Base-by-base conservation (phyloP, 1,284 basidiomycete genomes). In the Tremellales sp. region DNA sequence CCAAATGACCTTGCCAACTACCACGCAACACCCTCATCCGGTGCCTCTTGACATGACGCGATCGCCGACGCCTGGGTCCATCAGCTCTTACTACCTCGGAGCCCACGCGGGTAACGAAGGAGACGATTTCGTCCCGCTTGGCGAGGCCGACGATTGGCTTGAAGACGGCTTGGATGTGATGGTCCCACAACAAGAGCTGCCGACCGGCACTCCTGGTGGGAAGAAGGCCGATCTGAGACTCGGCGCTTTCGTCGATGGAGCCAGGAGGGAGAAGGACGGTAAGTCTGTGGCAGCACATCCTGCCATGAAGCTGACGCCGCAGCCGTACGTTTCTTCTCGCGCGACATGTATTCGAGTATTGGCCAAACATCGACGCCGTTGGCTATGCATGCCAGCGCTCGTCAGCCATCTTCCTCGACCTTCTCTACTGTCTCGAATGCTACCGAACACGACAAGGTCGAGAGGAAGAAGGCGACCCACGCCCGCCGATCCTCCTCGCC, bases 291-390 rank as follows among this genome's bases (percentile, higher is more conserved):
- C 19, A 24, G n/a, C 33, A 13, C 3, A 45, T 36, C 43, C 48
- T 53, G 31, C 49, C 49, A 24, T 19, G 13, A 25, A 26, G 21
- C 19, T 24, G 8, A 33, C n/a, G 8, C 22, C 1, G 15, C 21
- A 64, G 62, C 58, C 6, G 51, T 59, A 8, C 56, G 62, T 1
- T 60, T 64, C 56, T 66, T 66, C 56, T 66, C 62, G 6, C 52
- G 64, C 27, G 64, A 66, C 45, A 59, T 54, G 35, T 62, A 62
- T 37, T 36, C 33, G n/a, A n/a, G n/a, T 36, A 13, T n/a, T 5
- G 6, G 15, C 13, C 33, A 36, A 13, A 7, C 33, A n/a, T 36
- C 33, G 6, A 36, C 33, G 19, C 33, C 33, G 33, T 17, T 36
- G 6, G 33, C 33, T 15, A 36, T 36, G 33, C 33, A 36, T 44